Evolutionary conservation across 768 basidiomycete species (phyloP), one percentile per base, ranked within the genome.

Genomic region (Leucocoprinus leucothites): DNA sequence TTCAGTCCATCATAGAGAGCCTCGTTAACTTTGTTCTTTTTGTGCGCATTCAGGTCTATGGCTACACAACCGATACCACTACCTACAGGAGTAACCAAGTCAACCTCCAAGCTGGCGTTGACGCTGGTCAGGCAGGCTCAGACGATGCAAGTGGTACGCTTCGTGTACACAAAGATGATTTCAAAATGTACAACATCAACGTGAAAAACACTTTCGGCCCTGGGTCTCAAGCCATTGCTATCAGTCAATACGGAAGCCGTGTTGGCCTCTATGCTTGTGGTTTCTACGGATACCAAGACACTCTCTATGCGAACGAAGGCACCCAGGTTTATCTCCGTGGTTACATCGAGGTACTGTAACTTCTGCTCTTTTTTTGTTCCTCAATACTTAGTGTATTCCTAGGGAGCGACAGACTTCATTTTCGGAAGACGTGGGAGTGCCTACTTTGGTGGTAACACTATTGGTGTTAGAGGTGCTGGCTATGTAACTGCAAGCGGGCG

Each of bases 381-480:
- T 34, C 9, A 16, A 42, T 42, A 48, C n/a, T 21, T 8, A 18
- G 28, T 11, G 24, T 48, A 22, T 51, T 34, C 21, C 2, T n/a
- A 79, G 76, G 79, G 78, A 31, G 78, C 77, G 0, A 68, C 68
- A 1, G 79, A 82, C 57, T 82, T 82, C 57, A 79, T 81, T 45
- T 81, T 80, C 54, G 80, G 80, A 11, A 74, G 72, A 34, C 31
- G 44, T 40, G 75, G 74, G 3, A 64, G 66, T 40, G 78, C 77
- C 1, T 81, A 74, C 64, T 81, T 81, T 51, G 76, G 75, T 13
- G 72, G 74, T 0, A 80, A 78, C 55, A 80, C 77, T 0, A 77
- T 81, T 24, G 78, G 68, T 0, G 71, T 77, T 7, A 71, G 68
- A 5, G 76, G 67, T 36, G 63, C 69, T 31, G 81, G 80, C 6